A percentile compares a stretch with the other conserved stretches of the same genome.
Conservation (phyloP, 371 early-diverging fungal genomes). For the Globomyces sp. region DNA sequence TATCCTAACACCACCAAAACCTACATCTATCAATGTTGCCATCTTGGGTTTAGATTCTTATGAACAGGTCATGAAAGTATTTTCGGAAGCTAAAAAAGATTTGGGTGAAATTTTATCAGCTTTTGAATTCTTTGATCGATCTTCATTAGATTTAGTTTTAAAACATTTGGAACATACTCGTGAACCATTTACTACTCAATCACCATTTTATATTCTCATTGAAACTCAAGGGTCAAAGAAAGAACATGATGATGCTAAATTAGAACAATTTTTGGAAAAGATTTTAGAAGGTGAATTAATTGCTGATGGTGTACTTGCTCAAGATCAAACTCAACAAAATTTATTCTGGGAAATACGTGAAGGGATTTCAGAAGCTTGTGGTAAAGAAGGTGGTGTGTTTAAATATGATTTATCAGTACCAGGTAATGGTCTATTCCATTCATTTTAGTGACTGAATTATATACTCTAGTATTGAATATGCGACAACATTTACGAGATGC, state of each 20-base stretch:
- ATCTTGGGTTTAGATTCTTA: constrained; percentile 74
- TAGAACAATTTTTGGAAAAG: constrained; percentile 63
- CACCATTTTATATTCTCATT: constrained; percentile 87
- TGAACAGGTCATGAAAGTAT: constrained; percentile 77
- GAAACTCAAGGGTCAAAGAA: constrained; percentile 92
- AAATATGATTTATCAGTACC: constrained; percentile 93
- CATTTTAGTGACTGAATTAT: constrained; percentile 62
- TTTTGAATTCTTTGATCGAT: constrained; percentile 93
- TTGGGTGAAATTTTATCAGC: constrained; percentile 94
- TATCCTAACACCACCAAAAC: constrained; percentile 68
- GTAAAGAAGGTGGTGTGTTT: constrained; percentile 72
- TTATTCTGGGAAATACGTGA: constrained; percentile 91
- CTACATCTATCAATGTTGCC: constrained; percentile 54
- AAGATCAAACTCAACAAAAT: constrained; percentile 69
- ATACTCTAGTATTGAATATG: constrained; percentile 80
- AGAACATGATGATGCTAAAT: constrained; percentile 90
- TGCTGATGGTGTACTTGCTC: constrained; percentile 88
- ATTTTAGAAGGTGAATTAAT: constrained; percentile 68
- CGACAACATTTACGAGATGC: constrained; percentile 58
- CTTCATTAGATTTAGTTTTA: constrained; percentile 66
- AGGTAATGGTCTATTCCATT: constrained; percentile 10
- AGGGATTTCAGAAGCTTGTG: constrained; percentile 86
- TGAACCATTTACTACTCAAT: constrained; percentile 54
- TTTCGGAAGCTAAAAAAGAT: constrained; percentile 69
- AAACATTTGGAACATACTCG: constrained; percentile 53